Conservation (phyloP, 768 basidiomycete genomes). For the Chalciporus chontae region DNA sequence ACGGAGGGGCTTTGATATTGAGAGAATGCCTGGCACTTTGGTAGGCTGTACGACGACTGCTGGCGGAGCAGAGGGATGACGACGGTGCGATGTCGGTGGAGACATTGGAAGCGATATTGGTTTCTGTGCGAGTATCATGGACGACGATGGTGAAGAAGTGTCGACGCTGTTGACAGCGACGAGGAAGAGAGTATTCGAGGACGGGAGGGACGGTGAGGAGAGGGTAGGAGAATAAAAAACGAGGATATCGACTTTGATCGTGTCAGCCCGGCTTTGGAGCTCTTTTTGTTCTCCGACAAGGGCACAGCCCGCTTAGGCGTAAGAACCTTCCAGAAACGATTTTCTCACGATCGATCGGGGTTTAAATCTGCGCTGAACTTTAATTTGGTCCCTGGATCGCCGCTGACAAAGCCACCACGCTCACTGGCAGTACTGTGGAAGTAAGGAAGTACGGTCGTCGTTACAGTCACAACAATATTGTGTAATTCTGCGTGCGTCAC, state of each 20-base stretch:
- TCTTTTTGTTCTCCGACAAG: constrained; percentile 32
- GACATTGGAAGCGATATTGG: constrained; percentile 32
- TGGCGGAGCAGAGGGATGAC: constrained; percentile 68
- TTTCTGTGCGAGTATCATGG: constrained; percentile 43
- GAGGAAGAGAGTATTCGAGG: neutral
- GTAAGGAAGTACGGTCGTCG: too few relatives aligned
- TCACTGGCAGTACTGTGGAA: too few relatives aligned
- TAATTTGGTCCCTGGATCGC: constrained; percentile 10
- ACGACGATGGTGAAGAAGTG: neutral
- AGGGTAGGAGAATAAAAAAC: constrained; percentile 20
- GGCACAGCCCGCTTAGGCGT: constrained; percentile 29
- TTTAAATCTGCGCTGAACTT: constrained; percentile 29
- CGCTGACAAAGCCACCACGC: neutral
- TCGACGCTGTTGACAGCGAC: constrained; percentile 12
- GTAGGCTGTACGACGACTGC: constrained; percentile 70
- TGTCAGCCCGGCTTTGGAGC: constrained; percentile 30
- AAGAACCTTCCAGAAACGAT: constrained; percentile 18
- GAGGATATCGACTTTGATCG: constrained; percentile 29
- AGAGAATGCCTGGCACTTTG: constrained; percentile 67
- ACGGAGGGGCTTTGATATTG: constrained; percentile 56
- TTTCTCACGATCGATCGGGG: constrained; percentile 18
- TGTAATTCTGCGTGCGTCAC: too few relatives aligned
- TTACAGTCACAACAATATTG: constrained; percentile 8
- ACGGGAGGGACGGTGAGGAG: constrained; percentile 1
- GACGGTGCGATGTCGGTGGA: constrained; percentile 43